Evolutionary conservation across 2,329 filamentous ascomycete species (phyloP).

Genomic region (Trichoderma semiorbis): DNA sequence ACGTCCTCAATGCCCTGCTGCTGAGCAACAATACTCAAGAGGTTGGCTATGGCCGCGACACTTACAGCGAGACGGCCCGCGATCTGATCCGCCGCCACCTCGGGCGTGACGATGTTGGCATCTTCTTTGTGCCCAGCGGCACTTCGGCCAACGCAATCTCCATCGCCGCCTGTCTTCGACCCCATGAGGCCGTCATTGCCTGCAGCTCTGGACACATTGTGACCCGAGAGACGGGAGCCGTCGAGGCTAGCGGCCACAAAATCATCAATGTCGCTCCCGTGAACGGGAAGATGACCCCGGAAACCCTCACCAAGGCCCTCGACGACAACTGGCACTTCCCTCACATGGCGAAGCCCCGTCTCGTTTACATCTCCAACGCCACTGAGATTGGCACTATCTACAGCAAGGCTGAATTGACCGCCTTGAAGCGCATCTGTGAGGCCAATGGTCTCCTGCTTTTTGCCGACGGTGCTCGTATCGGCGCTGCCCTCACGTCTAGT

Average conservation of each 20-base stretch:
- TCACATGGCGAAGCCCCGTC: constrained; percentile 48
- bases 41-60: constrained; percentile 45
- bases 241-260: constrained; percentile 50
- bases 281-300: constrained; percentile 46
- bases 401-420: constrained; percentile 39
- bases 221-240: constrained; percentile 47
- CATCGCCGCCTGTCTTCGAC: constrained; percentile 48
- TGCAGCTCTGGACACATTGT: constrained; percentile 49
- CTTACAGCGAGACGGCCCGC: constrained; percentile 41
- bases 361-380: constrained; percentile 52
- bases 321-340: constrained; percentile 50
- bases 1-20: constrained; percentile 45
- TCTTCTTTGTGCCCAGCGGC: constrained; percentile 51
- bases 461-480: constrained; percentile 47
- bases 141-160: constrained; percentile 51
- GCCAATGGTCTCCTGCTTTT: constrained; percentile 40
- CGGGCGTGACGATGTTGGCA: constrained; percentile 39
- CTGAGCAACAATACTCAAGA: constrained; percentile 44
- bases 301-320: constrained; percentile 39
- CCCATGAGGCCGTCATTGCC: constrained; percentile 50
- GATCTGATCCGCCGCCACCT: constrained; percentile 39
- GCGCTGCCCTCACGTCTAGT: constrained; percentile 40
- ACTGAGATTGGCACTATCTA: constrained; percentile 50
- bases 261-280: constrained; percentile 46
- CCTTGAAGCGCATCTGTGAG: constrained; percentile 42